Evolutionary conservation across 2,329 filamentous ascomycete species (phyloP).

Genomic region (Cercospora beticola): DNA sequence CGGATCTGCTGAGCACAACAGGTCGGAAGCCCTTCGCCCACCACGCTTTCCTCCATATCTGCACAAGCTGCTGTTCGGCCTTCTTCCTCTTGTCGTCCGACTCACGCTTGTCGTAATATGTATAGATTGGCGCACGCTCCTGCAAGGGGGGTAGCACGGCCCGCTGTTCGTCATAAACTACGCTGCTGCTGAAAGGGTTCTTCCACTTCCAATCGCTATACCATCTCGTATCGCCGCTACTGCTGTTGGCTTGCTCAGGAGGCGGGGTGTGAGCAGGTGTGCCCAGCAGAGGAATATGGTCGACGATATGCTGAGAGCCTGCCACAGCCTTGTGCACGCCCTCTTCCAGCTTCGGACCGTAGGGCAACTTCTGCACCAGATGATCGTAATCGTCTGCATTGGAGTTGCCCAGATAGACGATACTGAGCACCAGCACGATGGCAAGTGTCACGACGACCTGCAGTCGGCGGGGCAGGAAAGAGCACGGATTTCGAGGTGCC

Average conservation of each 20-base stretch:
- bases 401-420: constrained; percentile 39
- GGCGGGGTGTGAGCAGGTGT: constrained; percentile 69
- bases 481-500: constrained; percentile 36
- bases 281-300: constrained; percentile 57
- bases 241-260: constrained; percentile 73
- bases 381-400: constrained; percentile 31
- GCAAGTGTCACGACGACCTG: constrained; percentile 46
- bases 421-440: constrained; percentile 41
- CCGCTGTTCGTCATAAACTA: constrained; percentile 77
- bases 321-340: constrained; percentile 40
- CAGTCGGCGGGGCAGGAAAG: constrained; percentile 48
- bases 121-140: constrained; percentile 75
- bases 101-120: constrained; percentile 73
- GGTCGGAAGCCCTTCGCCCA: constrained; percentile 92
- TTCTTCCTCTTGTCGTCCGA: constrained; percentile 65
- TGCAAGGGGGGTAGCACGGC: constrained; percentile 76
- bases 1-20: constrained; percentile 72
- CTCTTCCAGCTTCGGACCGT: constrained; percentile 41
- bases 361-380: constrained; percentile 36
- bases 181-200: constrained; percentile 79
- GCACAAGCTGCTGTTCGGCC: constrained; percentile 74
- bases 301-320: constrained; percentile 42
- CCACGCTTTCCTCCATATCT: constrained; percentile 91
- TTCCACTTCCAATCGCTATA: constrained; percentile 88
- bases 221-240: constrained; percentile 77